Conservation (phyloP, 805 yeast species). For the Saturnispora hagleri region DNA sequence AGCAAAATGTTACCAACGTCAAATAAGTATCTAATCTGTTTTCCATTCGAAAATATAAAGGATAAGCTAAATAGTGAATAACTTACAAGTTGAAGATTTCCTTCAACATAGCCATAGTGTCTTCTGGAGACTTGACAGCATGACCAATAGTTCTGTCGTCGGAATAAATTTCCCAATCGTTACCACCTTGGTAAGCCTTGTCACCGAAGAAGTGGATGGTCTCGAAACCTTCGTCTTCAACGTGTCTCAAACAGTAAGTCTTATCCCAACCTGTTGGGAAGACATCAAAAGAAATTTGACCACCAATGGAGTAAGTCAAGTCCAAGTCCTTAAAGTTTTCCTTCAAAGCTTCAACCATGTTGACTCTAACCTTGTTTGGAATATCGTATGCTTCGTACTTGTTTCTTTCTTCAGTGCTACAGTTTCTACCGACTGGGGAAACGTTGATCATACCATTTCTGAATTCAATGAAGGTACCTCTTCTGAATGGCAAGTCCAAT, state of each 20-base stretch:
- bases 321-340: slow-evolving; percentile 74
- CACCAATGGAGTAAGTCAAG: slow-evolving; percentile 96
- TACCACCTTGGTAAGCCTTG: slow-evolving; percentile 95
- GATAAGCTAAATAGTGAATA: not conserved
- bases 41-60: not conserved
- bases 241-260: slow-evolving; percentile 94
- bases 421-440: slow-evolving; percentile 98
- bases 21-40: not conserved
- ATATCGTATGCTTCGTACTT: slow-evolving; percentile 84
- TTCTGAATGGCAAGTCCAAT: slow-evolving; percentile 88
- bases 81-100: slow-evolving; percentile 58
- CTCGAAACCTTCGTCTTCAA: slow-evolving; percentile 73
- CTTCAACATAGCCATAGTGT: slow-evolving; percentile 76
- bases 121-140: slow-evolving; percentile 81
- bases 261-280: slow-evolving; percentile 99
- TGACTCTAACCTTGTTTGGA: slow-evolving; percentile 71
- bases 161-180: slow-evolving; percentile 92
- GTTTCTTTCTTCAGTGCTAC: slow-evolving; percentile 86
- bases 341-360: slow-evolving; percentile 76
- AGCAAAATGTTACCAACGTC: not conserved
- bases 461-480: slow-evolving; percentile 98
- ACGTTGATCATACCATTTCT: slow-evolving; percentile 99
- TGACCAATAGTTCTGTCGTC: slow-evolving; percentile 95
- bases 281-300: slow-evolving; percentile 97
- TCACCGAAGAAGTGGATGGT: slow-evolving; percentile 97